Evolutionary conservation across 148 eudicot species (phyloP).

Genomic region (Polygonum aviculare): DNA sequence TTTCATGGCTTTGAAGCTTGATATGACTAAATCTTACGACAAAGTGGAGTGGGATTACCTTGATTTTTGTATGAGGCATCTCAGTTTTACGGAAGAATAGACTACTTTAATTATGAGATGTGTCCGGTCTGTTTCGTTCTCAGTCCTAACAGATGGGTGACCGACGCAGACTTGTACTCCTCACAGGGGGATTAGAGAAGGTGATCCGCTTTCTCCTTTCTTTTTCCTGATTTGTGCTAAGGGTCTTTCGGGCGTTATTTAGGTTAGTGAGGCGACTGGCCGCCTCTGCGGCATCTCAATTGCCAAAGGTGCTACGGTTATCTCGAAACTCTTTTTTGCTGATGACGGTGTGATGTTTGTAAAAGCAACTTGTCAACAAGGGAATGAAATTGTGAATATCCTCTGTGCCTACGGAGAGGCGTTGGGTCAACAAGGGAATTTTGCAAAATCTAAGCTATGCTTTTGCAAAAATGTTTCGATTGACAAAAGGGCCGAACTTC

Average conservation of each 20-base stretch:
- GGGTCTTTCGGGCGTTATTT: neutral
- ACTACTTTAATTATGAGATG: neutral
- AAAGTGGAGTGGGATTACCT: neutral
- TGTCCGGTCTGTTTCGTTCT: neutral
- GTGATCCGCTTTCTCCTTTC: neutral
- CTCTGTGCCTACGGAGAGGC: neutral
- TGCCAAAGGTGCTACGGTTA: neutral
- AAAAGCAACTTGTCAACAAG: neutral
- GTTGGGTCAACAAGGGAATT: neutral
- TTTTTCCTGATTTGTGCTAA: neutral
- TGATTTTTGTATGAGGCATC: neutral
- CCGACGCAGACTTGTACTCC: neutral
- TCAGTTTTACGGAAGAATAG: neutral
- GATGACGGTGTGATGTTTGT: neutral
- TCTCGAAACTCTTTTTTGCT: neutral
- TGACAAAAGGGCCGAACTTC: neutral
- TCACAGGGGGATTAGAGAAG: neutral
- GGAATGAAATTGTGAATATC: neutral
- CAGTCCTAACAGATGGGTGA: neutral
- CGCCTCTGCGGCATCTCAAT: neutral
- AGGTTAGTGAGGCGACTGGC: neutral
- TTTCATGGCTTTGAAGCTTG: neutral
- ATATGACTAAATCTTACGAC: neutral
- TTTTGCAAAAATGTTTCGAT: neutral
- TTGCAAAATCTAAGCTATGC: neutral